Base-by-base conservation (phyloP, 2,329 filamentous ascomycete species). In the Pseudogymnoascus sp. region DNA sequence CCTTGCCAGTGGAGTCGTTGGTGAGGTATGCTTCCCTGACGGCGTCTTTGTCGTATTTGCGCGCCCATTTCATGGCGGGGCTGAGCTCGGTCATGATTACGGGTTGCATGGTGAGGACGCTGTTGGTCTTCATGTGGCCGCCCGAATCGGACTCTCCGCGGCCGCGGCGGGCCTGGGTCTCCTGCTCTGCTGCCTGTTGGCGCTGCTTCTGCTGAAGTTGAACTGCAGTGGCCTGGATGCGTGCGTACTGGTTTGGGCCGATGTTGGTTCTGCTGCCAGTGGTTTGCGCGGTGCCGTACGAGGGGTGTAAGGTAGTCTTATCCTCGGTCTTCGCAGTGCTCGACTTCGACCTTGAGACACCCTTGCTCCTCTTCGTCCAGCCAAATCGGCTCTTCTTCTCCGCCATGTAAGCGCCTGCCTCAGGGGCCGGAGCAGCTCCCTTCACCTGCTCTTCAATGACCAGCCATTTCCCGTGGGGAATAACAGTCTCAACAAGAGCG, bases 361-460 rank as follows among this genome's bases (percentile, higher is more conserved):
- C 78, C 74, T 81, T 86, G 68, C 84, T 85, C 40, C 88, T 86
- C 67, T 81, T 87, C 10, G 90, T 92, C 77, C 89, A 96, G 72
- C 90, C 90, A 74, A 97, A 96, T 68, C 94, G 90, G 40, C 90
- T 85, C 77, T 97, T 97, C 82, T 97, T 97, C 74, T 96, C 92
- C 0, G 90, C 92, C 69, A 97, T 90, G 69, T 96, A 96, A 0
- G 92, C 92, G 58, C 89, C 91, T 59, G 88, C 87, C 60, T 89
- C 87, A 1, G 90, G 90, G 64, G 93, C 90, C 3, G 90, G 86
- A 3, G 91, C 91, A 10, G 94, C 92, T 7, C 94, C 93, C 71
- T 95, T 95, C 66, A 99, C 87, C 75, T 97, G 91, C 75, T 99
- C 94, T 74, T 99, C 94, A 78, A 97, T 88, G 9, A 99, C 86